Evolutionary conservation across 495 filamentous ascomycete genomes (phyloP).

Genomic region (Neurospora sp.): DNA sequence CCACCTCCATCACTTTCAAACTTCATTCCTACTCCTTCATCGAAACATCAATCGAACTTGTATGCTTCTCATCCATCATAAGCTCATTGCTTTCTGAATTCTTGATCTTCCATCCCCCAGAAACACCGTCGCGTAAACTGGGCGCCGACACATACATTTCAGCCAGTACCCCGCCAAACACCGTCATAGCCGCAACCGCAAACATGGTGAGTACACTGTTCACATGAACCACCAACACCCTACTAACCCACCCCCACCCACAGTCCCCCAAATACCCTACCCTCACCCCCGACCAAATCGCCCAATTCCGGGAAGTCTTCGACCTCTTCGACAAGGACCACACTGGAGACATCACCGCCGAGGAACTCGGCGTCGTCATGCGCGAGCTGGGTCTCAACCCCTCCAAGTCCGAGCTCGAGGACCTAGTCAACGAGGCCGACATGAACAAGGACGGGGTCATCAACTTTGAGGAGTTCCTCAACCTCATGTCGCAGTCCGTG

Average conservation of each 20-base stretch:
- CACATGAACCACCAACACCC: not conserved
- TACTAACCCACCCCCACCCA: not conserved
- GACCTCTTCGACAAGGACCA: constrained; percentile 94
- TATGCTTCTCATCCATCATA: not conserved
- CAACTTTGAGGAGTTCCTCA: constrained; percentile 38
- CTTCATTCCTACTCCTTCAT: not conserved
- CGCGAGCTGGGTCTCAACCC: constrained; percentile 36
- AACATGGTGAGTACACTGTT: not conserved
- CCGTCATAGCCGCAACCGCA: not conserved
- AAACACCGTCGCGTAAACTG: not conserved
- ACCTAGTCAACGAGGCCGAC: constrained; percentile 39
- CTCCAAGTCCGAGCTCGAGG: constrained; percentile 31
- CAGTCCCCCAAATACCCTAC: not conserved
- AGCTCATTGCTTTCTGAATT: not conserved
- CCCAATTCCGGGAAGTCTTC: constrained; percentile 89
- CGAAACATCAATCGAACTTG: not conserved
- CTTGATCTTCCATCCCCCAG: not conserved
- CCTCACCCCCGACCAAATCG: constrained; percentile 47
- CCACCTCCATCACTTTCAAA: not conserved
- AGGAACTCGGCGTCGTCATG: constrained; percentile 35
- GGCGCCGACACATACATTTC: not conserved
- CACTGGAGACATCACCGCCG: constrained; percentile 44
- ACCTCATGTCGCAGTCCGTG: constrained; percentile 34
- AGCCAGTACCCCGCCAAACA: not conserved
- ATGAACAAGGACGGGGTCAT: constrained; percentile 36